phyloP scores from a whole-genome alignment of 2,329 filamentous ascomycete genomes.

The Aulographum hederae region DNA sequence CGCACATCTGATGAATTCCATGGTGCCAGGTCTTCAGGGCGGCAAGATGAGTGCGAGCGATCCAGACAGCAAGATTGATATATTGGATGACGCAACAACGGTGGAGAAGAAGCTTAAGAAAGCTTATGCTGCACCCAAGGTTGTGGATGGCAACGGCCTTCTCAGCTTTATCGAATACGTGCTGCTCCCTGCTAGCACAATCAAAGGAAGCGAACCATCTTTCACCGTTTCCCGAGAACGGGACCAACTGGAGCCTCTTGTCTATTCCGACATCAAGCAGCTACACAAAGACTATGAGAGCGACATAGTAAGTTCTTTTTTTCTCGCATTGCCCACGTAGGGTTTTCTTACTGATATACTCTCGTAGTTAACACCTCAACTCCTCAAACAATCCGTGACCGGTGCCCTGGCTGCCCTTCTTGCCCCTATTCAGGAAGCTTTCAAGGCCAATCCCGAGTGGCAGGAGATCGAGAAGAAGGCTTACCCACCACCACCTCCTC shows the following conservation, averaged over 20 bases:
- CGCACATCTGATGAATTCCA: slow-evolving; percentile 63
- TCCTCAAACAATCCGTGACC: slow-evolving; percentile 70
- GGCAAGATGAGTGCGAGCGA: slow-evolving; percentile 65
- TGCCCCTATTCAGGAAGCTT: slow-evolving; percentile 59
- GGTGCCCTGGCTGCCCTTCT: slow-evolving; percentile 56
- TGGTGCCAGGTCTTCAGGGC: slow-evolving; percentile 70
- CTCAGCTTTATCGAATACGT: slow-evolving; percentile 77
- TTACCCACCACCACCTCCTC: slow-evolving; percentile 51
- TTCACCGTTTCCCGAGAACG: slow-evolving; percentile 51
- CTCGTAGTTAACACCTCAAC: slow-evolving; percentile 59
- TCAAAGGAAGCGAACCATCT: slow-evolving; percentile 32
- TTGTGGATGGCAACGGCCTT: slow-evolving; percentile 71
- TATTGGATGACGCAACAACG: slow-evolving; percentile 60
- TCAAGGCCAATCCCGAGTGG: slow-evolving; percentile 56
- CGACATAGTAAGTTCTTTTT: slow-evolving; percentile 48
- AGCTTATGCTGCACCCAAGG: slow-evolving; percentile 57
- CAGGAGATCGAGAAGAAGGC: slow-evolving; percentile 58
- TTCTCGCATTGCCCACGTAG: background rate
- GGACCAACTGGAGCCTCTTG: slow-evolving; percentile 50
- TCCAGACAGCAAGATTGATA: slow-evolving; percentile 71
- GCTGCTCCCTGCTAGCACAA: slow-evolving; percentile 56
- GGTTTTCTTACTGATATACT: background rate
- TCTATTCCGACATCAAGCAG: slow-evolving; percentile 59
- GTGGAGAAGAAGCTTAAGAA: slow-evolving; percentile 77
- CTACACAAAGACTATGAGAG: slow-evolving; percentile 64